Evolutionary conservation across 164 flowering plant genomes (phyloP), one percentile per base, ranked within the genome.

Genomic region (Umbilicus rupestris): DNA sequence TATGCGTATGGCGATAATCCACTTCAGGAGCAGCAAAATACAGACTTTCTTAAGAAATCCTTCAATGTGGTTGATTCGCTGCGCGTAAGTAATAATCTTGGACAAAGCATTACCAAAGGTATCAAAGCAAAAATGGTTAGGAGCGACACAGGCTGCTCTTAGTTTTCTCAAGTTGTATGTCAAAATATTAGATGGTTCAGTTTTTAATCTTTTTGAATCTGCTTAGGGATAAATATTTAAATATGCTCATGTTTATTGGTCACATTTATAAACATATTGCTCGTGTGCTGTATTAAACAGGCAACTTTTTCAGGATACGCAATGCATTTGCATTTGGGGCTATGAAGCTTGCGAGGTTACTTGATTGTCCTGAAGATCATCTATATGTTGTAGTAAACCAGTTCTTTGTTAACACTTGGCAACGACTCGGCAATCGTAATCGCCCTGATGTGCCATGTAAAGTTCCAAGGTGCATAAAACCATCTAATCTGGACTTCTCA

Each of bases 261-360:
- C n/a, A n/a, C n/a, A n/a, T n/a, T n/a, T n/a, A n/a, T n/a, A n/a
- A n/a, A n/a, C n/a, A 26, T 60, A 60, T 29, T 7, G n/a, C 20
- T 12, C 7, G 7, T 30, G 41, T 1, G 46, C 10, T 41, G 58
- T 22, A 30, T n/a, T 70, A 60, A 49, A 57, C 84, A 93, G 98
- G 97, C 63, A 94, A 91, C 72, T 94, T 91, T 73, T 88, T 78
- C 65, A 84, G 99, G 73, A 94, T 94, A 63, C 91, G 99, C 57
- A 87, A 96, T 83, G 99, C 99, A 26, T 94, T 94, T 81, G 87
- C 92, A 35, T 86, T 85, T 79, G 99, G 99, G 70, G 99, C 97
- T 66, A 84, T 85, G 75, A 77, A 80, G 77, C 75, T 94, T 68
- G 89, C 93, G 28, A 80, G 86, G 68, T 73, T 91, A 68, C 90